A percentile compares a stretch with the other conserved stretches of the same genome.
phyloP scores from a whole-genome alignment of 2,329 filamentous ascomycete species.

The Penicillium sp. region DNA sequence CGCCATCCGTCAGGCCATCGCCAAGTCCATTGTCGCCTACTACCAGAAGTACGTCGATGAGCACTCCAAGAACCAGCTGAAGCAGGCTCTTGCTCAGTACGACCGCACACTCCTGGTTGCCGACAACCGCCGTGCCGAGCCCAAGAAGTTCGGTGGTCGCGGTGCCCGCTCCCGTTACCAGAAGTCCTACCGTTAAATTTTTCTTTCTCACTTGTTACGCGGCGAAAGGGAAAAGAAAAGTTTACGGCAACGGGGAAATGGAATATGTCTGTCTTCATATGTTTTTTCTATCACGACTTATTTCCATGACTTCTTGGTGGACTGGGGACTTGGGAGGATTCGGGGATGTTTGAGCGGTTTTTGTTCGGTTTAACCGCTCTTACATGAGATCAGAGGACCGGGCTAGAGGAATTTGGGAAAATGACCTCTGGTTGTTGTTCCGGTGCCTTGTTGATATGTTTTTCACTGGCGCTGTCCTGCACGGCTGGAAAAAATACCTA shows the following conservation, averaged over 20 bases:
- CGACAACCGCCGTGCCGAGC: slow-evolving; percentile 98
- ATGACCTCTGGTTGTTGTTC: slow-evolving; percentile 22
- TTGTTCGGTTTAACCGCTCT: slow-evolving; percentile 15
- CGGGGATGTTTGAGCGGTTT: slow-evolving; percentile 22
- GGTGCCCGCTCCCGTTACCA: slow-evolving; percentile 97
- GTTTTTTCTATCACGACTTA: slow-evolving; percentile 24
- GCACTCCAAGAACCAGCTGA: slow-evolving; percentile 99
- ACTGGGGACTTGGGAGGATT: slow-evolving; percentile 24
- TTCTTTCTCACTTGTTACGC: slow-evolving; percentile 19
- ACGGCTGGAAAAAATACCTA: slow-evolving; percentile 31
- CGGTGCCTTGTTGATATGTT: slow-evolving; percentile 25
- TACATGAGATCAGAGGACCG: slow-evolving; percentile 21
- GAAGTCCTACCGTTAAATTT: slow-evolving; percentile 94
- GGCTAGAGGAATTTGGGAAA: slow-evolving; percentile 18
- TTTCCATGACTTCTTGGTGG: slow-evolving; percentile 26
- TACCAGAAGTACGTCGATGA: slow-evolving; percentile 99
- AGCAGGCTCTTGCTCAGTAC: slow-evolving; percentile 94
- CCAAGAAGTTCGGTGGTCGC: slow-evolving; percentile 85
- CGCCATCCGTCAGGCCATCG: slow-evolving; percentile 97
- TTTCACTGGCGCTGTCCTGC: slow-evolving; percentile 28
- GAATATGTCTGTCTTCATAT: slow-evolving; percentile 22
- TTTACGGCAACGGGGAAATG: slow-evolving; percentile 45
- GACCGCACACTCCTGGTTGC: slow-evolving; percentile 96
- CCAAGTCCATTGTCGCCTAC: slow-evolving; percentile 96
- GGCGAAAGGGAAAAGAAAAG: slow-evolving; percentile 50